Percentiles rank a stretch among this genome's conserved stretches.
Evolutionary conservation across 2,329 filamentous ascomycete genomes (phyloP).

Genomic region (Fusarium zealandicum): DNA sequence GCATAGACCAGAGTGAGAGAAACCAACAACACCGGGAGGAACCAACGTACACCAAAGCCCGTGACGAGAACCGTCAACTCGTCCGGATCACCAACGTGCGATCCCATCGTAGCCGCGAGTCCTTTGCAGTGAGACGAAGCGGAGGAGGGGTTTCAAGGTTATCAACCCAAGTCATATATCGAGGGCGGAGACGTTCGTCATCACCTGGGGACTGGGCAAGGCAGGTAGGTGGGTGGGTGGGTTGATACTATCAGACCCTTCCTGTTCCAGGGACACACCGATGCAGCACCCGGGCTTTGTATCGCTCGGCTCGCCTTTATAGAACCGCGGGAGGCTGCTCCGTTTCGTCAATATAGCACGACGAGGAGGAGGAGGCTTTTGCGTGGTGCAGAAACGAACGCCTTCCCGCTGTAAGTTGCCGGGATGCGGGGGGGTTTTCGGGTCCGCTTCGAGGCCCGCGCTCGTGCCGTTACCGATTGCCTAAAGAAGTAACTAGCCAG

Average conservation of each 20-base stretch:
- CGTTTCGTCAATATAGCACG: too few relatives aligned
- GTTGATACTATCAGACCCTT: too few relatives aligned
- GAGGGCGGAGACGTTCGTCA: slow-evolving; percentile 14
- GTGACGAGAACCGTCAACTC: slow-evolving; percentile 67
- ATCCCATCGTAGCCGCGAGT: slow-evolving; percentile 44
- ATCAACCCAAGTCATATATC: too few relatives aligned
- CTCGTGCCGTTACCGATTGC: not conserved
- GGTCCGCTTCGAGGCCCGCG: not conserved
- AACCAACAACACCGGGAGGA: slow-evolving; percentile 4
- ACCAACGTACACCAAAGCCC: slow-evolving; percentile 63
- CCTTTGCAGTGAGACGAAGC: not conserved
- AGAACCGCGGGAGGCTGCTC: too few relatives aligned
- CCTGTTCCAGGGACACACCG: too few relatives aligned
- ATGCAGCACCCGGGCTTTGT: too few relatives aligned
- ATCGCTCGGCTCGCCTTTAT: not conserved
- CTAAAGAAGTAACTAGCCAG: slow-evolving; percentile 11
- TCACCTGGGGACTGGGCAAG: slow-evolving; percentile 2
- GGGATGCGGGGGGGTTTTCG: not conserved
- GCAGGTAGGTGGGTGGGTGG: too few relatives aligned
- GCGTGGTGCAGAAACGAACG: slow-evolving; percentile 3
- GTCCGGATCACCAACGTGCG: slow-evolving; percentile 48
- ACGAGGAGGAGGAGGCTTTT: not conserved
- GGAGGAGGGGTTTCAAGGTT: too few relatives aligned
- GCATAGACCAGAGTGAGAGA: slow-evolving; percentile 6
- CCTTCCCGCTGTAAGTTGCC: not conserved